These are phyloP conservation scores for Blepharisma stoltei DNA, from an alignment of 73 alveolate genomes.

Conservation along the genomic window DNA sequence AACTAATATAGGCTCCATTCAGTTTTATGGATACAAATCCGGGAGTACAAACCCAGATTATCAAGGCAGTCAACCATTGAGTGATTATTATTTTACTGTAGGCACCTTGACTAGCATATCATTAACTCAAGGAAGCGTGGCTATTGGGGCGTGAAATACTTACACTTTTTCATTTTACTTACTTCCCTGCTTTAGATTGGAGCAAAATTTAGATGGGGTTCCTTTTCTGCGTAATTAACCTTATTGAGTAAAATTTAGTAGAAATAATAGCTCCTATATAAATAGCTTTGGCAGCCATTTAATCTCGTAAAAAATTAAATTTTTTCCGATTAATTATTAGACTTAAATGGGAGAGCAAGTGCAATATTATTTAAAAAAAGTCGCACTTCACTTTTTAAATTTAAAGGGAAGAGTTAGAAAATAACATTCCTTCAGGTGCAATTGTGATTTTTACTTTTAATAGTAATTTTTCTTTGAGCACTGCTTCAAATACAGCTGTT, in stretches of 20 bases:
- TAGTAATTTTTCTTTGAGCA: not conserved
- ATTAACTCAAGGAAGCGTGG: not conserved
- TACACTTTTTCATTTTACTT: not conserved
- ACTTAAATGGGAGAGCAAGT: no score
- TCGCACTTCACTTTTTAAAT: no score
- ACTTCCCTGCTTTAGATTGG: no score
- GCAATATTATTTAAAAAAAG: no score
- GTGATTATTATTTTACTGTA: not conserved
- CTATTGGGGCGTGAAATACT: not conserved
- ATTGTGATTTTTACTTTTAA: not conserved
- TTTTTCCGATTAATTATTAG: no score
- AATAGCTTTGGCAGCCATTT: no score
- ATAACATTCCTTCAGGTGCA: constrained; percentile 2
- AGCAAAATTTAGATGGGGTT: no score
- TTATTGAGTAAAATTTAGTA: no score
- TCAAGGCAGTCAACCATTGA: not conserved
- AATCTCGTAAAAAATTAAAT: no score
- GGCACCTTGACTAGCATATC: not conserved
- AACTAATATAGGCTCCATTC: not conserved
- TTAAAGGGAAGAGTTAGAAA: no score
- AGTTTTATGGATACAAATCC: not conserved
- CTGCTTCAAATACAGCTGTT: not conserved
- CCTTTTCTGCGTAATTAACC: no score
- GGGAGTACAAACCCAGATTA: not conserved
- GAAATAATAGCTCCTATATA: no score